phyloP scores from a whole-genome alignment of 2,329 filamentous ascomycete species.

The Fusarium falciforme region DNA sequence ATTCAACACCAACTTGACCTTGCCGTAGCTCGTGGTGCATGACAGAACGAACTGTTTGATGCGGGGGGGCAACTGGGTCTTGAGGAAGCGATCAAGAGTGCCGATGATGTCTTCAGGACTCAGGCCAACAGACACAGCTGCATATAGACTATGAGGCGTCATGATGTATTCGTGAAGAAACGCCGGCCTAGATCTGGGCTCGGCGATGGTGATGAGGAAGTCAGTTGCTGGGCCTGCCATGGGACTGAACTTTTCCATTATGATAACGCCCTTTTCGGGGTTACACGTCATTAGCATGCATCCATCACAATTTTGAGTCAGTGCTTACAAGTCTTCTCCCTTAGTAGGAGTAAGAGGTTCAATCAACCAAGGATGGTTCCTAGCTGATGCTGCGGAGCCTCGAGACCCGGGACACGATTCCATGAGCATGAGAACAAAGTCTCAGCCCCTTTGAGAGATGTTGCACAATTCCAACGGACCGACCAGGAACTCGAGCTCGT shows the following conservation, averaged over 20 bases:
- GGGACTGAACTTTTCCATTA: constrained; percentile 90
- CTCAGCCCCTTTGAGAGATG: background rate
- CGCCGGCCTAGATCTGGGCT: constrained; percentile 84
- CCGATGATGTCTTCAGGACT: constrained; percentile 71
- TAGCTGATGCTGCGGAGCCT: background rate
- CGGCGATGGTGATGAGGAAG: constrained; percentile 90
- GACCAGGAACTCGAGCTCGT: background rate
- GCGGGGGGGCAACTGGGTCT: constrained; percentile 79
- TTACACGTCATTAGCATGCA: constrained; percentile 49
- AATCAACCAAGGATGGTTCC: background rate
- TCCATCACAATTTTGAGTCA: background rate
- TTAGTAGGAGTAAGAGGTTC: background rate
- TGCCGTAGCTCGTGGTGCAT: constrained; percentile 86
- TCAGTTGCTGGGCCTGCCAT: constrained; percentile 84
- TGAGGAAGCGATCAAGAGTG: constrained; percentile 84
- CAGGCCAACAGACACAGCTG: constrained; percentile 87
- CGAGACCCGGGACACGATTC: background rate
- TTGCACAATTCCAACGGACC: background rate
- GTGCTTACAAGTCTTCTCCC: background rate
- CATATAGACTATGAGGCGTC: constrained; percentile 88
- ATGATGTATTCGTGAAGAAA: constrained; percentile 90
- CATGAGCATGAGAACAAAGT: background rate
- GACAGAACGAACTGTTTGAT: constrained; percentile 77
- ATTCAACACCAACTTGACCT: constrained; percentile 89
- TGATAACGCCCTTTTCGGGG: constrained; percentile 80